Evolutionary conservation across 306 rosid genomes (phyloP), one percentile per base, ranked within the genome.

Genomic region (Dalbergia cultrata): DNA sequence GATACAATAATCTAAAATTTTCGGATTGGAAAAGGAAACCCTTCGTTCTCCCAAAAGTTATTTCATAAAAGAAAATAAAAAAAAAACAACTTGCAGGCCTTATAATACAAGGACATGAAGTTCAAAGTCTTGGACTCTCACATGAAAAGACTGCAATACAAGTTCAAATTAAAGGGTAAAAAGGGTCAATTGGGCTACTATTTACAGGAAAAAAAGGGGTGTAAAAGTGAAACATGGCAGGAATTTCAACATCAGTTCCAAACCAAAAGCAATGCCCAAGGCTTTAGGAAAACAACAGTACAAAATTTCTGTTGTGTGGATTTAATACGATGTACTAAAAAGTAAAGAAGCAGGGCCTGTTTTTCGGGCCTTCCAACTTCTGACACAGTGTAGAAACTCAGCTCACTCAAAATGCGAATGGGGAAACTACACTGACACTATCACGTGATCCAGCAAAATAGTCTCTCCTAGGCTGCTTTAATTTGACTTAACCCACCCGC

Each of bases 401-500:
- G 65, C 65, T 54, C 60, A 54, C 22, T 54, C 16, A 21, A 33
- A 60, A 22, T 26, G 66, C 4, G 16, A 47, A 12, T 47, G 53
- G 70, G 17, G 21, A 2, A 22, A 52, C 57, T 13, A 57, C 13
- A 19, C 93, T 87, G 97, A 92, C 92, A 89, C 80, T n/a, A 63
- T 83, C 98, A 93, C 97, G 95, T 89, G 97, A 83, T 82, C 47
- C 11, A 4, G 57, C 88, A 50, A 60, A 45, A 13, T 50, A 65
- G 8, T 13, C 17, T 8, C 22, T 54, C 21, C 21, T 2, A n/a
- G 26, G 21, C 1, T 17, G 60, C 60, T 54, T 54, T 17, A 50
- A 50, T 70, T 47, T 58, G 58, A 76, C 81, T 83, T 17, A 65
- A 74, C 65, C 77, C 92, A 89, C 89, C 92, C 97, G 92, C 95